Base-by-base conservation (phyloP, 352 stramenopile genomes). In the Globisporangium nodosum region DNA sequence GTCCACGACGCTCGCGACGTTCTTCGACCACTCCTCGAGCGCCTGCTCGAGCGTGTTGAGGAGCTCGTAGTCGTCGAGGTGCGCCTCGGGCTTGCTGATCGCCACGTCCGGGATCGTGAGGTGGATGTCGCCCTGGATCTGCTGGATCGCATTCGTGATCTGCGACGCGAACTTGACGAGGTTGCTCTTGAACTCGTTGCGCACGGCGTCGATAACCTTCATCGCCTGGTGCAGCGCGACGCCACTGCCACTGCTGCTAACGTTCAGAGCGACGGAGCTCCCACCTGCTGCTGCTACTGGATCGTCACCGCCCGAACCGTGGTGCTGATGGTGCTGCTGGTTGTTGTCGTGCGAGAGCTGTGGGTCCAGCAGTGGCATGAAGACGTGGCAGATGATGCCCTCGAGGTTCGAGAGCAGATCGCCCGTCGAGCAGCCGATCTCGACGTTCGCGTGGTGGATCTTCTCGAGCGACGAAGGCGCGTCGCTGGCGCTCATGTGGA, bases 41-140 rank as follows among this genome's bases (percentile, higher is more conserved):
- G 90, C 85, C 37, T 89, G 76, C 61, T 98, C 94, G 3, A 98
- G 79, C 12, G 71, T 92, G 57, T 88, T 92, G 48, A 94, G 89
- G 24, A 93, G 71, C 45, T 94, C 80, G 56, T 90, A 90, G 61
- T 97, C 85, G 35, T 95, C 85, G 24, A 93, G 58, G 63, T 92
- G 78, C 0, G 76, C 78, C 56, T 96, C 84, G 0, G 87, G 86
- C 58, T 97, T 94, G 5, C 78, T 90, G 56, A 98, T 88, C 21
- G 86, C 68, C 27, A 98, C 76, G 59, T 97, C 86, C 1, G 95
- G 95, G 56, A 98, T 96, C 3, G 74, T 88, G 31, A 98, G 71
- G 52, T 97, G 87, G 43, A 97, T 94, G 24, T 98, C 94, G 20
- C 94, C 94, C 61, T 96, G 88, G 24, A 98, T 93, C 66, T 98